A percentile compares a stretch with the other conserved stretches of the same genome.
Evolutionary conservation across 805 yeast species (phyloP).

Genomic region (Starmerella davenportii): DNA sequence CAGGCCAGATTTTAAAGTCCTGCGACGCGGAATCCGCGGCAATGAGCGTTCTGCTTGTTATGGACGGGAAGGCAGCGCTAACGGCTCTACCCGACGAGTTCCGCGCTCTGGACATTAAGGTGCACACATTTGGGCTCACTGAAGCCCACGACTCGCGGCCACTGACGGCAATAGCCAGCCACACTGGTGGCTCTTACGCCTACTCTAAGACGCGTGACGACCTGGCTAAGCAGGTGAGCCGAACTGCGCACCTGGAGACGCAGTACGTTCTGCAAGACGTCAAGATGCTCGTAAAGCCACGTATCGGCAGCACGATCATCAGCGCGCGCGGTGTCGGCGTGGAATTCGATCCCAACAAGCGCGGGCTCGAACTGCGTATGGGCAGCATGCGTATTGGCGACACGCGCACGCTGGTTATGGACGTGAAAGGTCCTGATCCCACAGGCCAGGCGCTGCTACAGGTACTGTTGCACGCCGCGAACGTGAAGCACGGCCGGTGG

Average conservation of each 20-base stretch:
- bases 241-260: not conserved
- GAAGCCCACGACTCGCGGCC: conserved; percentile 1
- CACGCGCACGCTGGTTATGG: not conserved
- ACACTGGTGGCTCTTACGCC: conserved; percentile 3
- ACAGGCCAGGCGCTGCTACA: not conserved
- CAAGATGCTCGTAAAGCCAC: conserved; percentile 1
- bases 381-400: conserved; percentile 2
- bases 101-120: not conserved
- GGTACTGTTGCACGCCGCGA: not conserved
- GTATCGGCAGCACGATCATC: conserved; percentile 2
- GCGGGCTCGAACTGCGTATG: not conserved
- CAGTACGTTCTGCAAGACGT: conserved; percentile 2
- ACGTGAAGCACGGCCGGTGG: not conserved
- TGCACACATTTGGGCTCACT: conserved; percentile 1
- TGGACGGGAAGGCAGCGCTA: not conserved
- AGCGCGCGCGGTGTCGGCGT: not conserved
- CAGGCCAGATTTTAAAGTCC: not conserved
- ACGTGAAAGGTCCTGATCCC: not conserved
- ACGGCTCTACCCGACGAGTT: not conserved
- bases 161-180: conserved; percentile 2
- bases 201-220: not conserved
- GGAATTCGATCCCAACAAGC: not conserved
- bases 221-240: not conserved
- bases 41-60: conserved; percentile 4
- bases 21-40: not conserved